These are phyloP conservation scores for Termitomyces eurrhizus DNA, from an alignment of 768 basidiomycete genomes.

Conservation along the genomic window DNA sequence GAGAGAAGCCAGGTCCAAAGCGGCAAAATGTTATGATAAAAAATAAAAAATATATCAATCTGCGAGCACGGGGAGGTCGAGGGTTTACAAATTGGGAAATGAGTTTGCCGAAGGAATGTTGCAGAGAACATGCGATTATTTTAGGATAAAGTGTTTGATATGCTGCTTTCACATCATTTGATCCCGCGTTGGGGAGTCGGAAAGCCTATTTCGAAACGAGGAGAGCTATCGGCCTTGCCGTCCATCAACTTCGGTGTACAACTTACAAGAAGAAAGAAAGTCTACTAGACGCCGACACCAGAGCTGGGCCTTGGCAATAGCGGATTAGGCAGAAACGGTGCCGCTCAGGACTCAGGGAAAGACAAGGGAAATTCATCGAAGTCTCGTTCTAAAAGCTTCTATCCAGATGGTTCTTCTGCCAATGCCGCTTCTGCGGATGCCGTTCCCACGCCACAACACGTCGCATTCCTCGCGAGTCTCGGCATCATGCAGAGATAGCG, in stretches of 20 bases:
- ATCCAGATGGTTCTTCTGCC: constrained; percentile 11
- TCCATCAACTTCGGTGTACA: constrained; percentile 2
- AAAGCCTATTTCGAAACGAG: constrained; percentile 11
- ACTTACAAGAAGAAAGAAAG: constrained; percentile 5
- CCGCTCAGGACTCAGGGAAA: constrained; percentile 19
- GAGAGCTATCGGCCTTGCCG: constrained; percentile 11
- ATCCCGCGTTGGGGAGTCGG: constrained; percentile 6
- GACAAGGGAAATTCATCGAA: constrained; percentile 26
- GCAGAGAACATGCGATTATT: constrained; percentile 12
- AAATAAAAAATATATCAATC: neutral
- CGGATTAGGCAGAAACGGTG: constrained; percentile 14
- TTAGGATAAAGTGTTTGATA: constrained; percentile 16
- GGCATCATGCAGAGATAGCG: neutral
- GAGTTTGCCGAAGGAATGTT: constrained; percentile 12
- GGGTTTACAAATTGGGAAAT: constrained; percentile 7
- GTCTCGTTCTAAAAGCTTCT: constrained; percentile 5
- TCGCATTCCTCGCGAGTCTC: neutral
- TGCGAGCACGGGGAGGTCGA: neutral
- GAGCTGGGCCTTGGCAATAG: constrained; percentile 7
- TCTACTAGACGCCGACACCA: constrained; percentile 9
- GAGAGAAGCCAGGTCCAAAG: neutral
- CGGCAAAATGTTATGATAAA: neutral
- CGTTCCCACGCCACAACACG: constrained; percentile 15
- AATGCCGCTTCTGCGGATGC: constrained; percentile 5
- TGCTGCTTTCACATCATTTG: constrained; percentile 18